phyloP scores from a whole-genome alignment of 1,284 basidiomycete genomes.

The Ustilago cynodontis region DNA sequence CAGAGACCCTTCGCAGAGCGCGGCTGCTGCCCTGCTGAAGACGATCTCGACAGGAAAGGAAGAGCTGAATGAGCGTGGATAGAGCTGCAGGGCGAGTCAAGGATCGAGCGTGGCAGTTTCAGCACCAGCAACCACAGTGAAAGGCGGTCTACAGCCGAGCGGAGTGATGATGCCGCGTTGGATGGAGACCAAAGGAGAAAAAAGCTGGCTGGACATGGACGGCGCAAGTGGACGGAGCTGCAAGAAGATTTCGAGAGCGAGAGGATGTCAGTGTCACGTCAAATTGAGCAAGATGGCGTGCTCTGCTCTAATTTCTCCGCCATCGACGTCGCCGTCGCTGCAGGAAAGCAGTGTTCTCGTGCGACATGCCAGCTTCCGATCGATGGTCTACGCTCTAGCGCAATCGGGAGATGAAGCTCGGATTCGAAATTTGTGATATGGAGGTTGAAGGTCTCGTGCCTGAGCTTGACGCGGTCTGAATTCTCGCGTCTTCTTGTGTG shows the following conservation, averaged over 20 bases:
- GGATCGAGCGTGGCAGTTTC: slow-evolving; percentile 14
- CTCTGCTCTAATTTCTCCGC: slow-evolving; percentile 4
- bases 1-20: neutral
- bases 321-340: neutral
- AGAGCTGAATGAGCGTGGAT: slow-evolving; percentile 17
- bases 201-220: neutral
- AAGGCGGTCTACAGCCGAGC: neutral
- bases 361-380: slow-evolving; percentile 1
- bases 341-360: no score
- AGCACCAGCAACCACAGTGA: slow-evolving; percentile 9
- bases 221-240: slow-evolving; percentile 12
- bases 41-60: neutral
- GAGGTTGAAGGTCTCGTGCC: slow-evolving; percentile 5
- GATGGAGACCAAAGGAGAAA: slow-evolving; percentile 1
- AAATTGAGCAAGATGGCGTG: slow-evolving; percentile 30
- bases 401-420: neutral
- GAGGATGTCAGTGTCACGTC: slow-evolving; percentile 35
- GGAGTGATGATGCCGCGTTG: slow-evolving; percentile 4
- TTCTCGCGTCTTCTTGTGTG: slow-evolving; percentile 2
- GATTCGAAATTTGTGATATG: neutral
- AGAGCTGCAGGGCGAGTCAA: slow-evolving; percentile 5
- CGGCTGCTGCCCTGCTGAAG: neutral
- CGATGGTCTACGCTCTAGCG: no score
- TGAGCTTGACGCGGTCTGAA: slow-evolving; percentile 7
- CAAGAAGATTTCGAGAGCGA: slow-evolving; percentile 8